Evolutionary conservation across 352 stramenopile species (phyloP).

Genomic region (Globisporangium nagaii): DNA sequence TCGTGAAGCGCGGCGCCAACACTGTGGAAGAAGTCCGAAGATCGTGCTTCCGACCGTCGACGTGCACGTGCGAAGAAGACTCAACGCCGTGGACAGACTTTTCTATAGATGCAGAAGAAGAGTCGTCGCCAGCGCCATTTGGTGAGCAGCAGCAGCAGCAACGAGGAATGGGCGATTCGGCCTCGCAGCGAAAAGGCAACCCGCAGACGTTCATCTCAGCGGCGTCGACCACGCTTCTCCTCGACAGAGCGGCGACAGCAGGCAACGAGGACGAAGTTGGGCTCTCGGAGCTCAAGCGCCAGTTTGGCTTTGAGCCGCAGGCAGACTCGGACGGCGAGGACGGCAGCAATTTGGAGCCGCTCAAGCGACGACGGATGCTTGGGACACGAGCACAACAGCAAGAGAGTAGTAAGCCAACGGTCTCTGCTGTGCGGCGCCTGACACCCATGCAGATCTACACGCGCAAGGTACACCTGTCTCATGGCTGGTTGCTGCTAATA

Average conservation of each 20-base stretch:
- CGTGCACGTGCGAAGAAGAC: constrained; percentile 47
- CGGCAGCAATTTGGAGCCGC: constrained; percentile 3
- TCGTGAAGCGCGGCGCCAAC: constrained; percentile 12
- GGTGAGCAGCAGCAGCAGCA: too few species aligned
- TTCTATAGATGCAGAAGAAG: constrained; percentile 18
- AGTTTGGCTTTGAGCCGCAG: constrained; percentile 44
- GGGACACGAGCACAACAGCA: background rate
- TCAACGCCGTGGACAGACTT: constrained; percentile 51
- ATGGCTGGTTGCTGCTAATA: background rate
- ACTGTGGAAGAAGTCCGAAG: constrained; percentile 15
- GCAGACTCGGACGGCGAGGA: constrained; percentile 14
- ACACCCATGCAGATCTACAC: constrained; percentile 27
- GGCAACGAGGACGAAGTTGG: constrained; percentile 29
- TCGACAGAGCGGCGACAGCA: background rate
- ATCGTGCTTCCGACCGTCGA: constrained; percentile 31
- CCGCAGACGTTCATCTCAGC: constrained; percentile 4
- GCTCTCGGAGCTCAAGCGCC: constrained; percentile 58
- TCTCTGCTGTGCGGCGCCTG: constrained; percentile 8
- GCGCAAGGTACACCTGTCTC: constrained; percentile 22
- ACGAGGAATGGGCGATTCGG: background rate
- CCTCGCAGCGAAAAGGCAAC: background rate
- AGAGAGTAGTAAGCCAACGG: background rate
- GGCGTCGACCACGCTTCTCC: background rate
- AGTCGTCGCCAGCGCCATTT: too few species aligned
- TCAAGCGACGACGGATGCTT: constrained; percentile 23